phyloP scores from a whole-genome alignment of 768 basidiomycete genomes.

The Russula virescens region DNA sequence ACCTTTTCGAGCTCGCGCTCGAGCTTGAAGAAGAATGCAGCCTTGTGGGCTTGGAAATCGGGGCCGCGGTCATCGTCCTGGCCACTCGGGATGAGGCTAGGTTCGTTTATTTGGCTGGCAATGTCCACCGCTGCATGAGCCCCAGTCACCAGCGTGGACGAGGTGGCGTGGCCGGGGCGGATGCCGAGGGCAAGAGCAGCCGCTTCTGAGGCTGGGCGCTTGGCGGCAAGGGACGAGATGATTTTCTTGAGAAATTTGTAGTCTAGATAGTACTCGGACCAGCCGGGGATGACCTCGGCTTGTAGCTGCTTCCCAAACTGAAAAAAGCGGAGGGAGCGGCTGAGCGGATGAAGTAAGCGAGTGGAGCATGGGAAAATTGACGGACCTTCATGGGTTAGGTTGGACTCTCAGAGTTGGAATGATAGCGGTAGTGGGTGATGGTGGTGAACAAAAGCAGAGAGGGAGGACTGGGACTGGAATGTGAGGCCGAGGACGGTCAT shows the following conservation, averaged over 20 bases:
- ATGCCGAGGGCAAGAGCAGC: constrained; percentile 79
- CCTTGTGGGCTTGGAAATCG: constrained; percentile 91
- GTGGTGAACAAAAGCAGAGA: not conserved
- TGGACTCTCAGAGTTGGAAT: constrained; percentile 3
- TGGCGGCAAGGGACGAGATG: constrained; percentile 88
- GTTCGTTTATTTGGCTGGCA: constrained; percentile 36
- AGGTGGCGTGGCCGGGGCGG: constrained; percentile 54
- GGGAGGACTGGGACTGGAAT: not conserved
- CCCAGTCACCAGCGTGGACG: constrained; percentile 29
- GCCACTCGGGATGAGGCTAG: constrained; percentile 57
- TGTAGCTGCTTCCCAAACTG: constrained; percentile 99
- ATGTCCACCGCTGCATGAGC: constrained; percentile 29
- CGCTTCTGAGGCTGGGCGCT: constrained; percentile 86
- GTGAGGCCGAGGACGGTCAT: not conserved
- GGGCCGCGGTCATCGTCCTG: constrained; percentile 71
- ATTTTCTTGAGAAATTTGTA: constrained; percentile 99
- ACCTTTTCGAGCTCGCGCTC: constrained; percentile 98
- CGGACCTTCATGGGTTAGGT: constrained; percentile 31
- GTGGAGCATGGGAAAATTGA: not conserved
- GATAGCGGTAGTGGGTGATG: not conserved
- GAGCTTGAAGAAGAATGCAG: constrained; percentile 98
- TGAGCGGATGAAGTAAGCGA: constrained; percentile 2
- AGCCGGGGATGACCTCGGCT: constrained; percentile 93
- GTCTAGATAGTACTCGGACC: constrained; percentile 93
- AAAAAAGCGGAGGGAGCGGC: constrained; percentile 10